Evolutionary conservation across 306 rosid species (phyloP), one percentile per base, ranked within the genome.

Genomic region (Vigna radiata): DNA sequence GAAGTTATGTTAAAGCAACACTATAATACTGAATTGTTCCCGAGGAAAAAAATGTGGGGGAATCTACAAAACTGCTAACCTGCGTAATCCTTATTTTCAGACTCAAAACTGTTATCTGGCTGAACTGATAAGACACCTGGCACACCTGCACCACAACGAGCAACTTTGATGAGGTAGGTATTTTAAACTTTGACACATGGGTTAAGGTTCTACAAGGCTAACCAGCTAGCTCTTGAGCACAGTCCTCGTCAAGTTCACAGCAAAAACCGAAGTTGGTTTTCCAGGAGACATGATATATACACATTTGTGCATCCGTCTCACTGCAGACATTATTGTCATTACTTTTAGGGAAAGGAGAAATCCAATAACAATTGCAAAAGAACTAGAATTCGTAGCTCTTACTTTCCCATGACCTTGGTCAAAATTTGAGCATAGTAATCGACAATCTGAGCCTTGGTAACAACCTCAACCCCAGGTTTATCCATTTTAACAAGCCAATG

Each of bases 221-320:
- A 90, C 98, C 91, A 76, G 91, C 81, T 19, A 94, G 73, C 61
- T 84, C 91, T 48, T 16, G 75, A 1, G 97, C 98, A 82, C 91
- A 86, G 39, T 91, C 90, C 61, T 90, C 90, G 17, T 89, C 95
- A 62, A 94, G 90, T 84, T 90, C 96, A 79, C 98, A 94, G 77
- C 96, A 94, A 83, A 94, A 94, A 0, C 97, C 96, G 25, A 90
- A 90, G 81, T 85, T 89, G 25, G 86, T 68, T 77, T 85, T 88
- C 98, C 97, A 94, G 61, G 97, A 91, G 74, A 91, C 87, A 77
- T 91, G 93, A 83, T 94, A 91, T 58, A 94, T 88, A 68, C 97
- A 94, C 96, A 89, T 94, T 49, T 94, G 97, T 49, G 97, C 94
- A 75, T 91, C 97, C 86, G 68, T 89, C 76, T 88, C 96, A 75